Evolutionary conservation across 169 alveolate genomes (phyloP), one percentile per base, ranked within the genome.

Genomic region (Plasmodium coatneyi): DNA sequence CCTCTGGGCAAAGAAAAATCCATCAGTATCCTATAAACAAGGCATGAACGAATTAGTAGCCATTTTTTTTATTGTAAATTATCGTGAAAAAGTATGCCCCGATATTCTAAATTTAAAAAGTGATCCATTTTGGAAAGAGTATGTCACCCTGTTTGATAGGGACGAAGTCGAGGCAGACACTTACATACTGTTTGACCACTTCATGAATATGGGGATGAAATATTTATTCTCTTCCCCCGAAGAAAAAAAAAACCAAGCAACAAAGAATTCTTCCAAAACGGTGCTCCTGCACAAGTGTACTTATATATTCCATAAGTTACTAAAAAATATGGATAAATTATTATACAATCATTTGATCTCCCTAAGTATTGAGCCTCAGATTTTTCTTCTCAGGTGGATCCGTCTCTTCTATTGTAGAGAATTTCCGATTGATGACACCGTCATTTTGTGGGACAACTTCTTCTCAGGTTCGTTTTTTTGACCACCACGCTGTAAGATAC

Each of bases 101-200:
- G 32, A 84, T 28, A 2, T 12, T 12, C 12, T 16, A 32, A 83
- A 56, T 60, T 78, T 6, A n/a, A 89, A 83, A 32, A 60, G 25
- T 43, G 25, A 34, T 72, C 25, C 71, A n/a, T 34, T 71, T 79
- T 79, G 39, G 43, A 84, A 79, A 36, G 84, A 89, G 72, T 84
- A 16, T 32, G 9, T 84, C 30, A 90, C 36, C 32, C 83, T 96
- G 22, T 87, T 87, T 71, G 70, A 82, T 12, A 52, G 39, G 5
- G 82, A 95, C n/a, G 96, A 96, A 66, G 80, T 97, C 0, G 98
- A 97, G 43, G 96, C 98, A n/a, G 98, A 97, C 80, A 95, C 98
- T 1, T 97, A 95, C 41, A 95, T 95, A 10, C 89, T 97, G 84
- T 97, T 97, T 90, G 96, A 95, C 66, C 87, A 96, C 32, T 30